Evolutionary conservation across 1,284 basidiomycete genomes (phyloP).

Genomic region (Moesziomyces antarcticus): DNA sequence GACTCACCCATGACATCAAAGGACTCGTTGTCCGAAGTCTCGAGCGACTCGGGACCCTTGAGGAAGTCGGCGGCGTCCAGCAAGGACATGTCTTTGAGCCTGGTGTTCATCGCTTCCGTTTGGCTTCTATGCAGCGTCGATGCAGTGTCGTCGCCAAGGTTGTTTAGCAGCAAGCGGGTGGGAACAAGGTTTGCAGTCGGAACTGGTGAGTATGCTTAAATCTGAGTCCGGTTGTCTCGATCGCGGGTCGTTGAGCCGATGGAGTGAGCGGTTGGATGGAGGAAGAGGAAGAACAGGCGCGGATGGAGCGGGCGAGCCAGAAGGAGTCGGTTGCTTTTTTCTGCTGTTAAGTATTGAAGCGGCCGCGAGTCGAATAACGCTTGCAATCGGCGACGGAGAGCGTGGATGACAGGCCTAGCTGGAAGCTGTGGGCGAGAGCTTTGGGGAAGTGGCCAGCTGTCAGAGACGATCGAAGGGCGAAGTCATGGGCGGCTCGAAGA

Average conservation of each 20-base stretch:
- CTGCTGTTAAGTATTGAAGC: no score
- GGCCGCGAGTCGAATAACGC: no score
- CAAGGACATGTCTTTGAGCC: constrained; percentile 52
- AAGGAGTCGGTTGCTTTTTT: no score
- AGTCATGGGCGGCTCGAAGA: no score
- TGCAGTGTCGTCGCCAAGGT: no score
- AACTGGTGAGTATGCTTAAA: neutral
- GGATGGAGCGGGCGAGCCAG: no score
- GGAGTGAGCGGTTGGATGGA: neutral
- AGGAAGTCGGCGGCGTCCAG: constrained; percentile 54
- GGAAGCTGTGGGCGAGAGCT: no score
- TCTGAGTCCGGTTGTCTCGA: no score
- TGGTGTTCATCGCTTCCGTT: constrained; percentile 38
- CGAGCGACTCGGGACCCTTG: constrained; percentile 43
- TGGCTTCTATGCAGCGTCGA: neutral
- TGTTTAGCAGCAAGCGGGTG: neutral
- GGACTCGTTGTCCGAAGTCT: constrained; percentile 37
- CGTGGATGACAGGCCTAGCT: no score
- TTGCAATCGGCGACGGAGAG: no score
- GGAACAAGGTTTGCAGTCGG: neutral
- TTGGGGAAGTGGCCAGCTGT: no score
- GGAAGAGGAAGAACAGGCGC: neutral
- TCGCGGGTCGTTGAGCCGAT: neutral
- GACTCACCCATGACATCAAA: constrained; percentile 45
- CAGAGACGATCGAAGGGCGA: no score